Percentiles rank a stretch among this genome's conserved stretches.
phyloP scores from a whole-genome alignment of 129 eudicot species.

The Rutidosis leptorrhynchoides region DNA sequence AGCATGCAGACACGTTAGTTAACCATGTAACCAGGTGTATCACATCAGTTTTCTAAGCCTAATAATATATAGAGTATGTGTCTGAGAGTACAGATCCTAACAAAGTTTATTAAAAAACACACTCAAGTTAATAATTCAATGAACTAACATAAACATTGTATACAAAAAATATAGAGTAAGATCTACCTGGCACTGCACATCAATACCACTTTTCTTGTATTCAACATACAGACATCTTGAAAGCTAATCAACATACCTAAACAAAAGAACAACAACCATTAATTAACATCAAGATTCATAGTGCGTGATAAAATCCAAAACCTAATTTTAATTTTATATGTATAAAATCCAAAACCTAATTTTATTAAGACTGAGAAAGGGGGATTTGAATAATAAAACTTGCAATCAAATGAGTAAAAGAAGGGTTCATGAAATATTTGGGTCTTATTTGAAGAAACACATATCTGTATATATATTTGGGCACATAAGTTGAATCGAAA shows the following conservation, averaged over 20 bases:
- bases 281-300: conserved; percentile 16
- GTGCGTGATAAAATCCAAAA: neutral
- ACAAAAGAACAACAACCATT: conserved; percentile 22
- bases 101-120: neutral
- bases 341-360: too few species aligned
- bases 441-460: too few species aligned
- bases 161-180: neutral
- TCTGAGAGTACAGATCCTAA: neutral
- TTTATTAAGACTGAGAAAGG: too few species aligned
- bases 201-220: conserved; percentile 90
- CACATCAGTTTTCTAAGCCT: neutral
- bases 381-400: too few species aligned
- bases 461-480: too few species aligned
- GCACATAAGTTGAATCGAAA: too few species aligned
- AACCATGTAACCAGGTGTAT: neutral
- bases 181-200: conserved; percentile 98
- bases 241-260: conserved; percentile 89
- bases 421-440: too few species aligned
- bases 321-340: too few species aligned
- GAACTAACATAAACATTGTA: neutral
- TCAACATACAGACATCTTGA: conserved; percentile 92
- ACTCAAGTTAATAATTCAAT: neutral
- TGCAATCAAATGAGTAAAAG: too few species aligned
- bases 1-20: neutral
- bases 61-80: neutral